phyloP scores from a whole-genome alignment of 371 early-diverging fungal genomes.

The Gilbertella persicaria region DNA sequence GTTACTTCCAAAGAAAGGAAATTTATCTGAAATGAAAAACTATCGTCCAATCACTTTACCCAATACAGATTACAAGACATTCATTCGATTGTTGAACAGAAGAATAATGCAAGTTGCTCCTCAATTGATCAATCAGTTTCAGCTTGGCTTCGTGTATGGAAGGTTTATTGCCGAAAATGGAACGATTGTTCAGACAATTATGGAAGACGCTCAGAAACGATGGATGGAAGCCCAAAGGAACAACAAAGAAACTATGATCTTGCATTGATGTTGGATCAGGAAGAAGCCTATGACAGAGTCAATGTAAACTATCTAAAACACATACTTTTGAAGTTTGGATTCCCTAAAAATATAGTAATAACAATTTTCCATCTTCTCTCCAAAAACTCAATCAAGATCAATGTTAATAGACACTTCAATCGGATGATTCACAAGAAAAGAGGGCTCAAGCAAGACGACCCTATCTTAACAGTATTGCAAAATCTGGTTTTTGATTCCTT shows the following conservation, averaged over 20 bases:
- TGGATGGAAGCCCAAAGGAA: background rate
- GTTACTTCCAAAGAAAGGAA: conserved; percentile 27
- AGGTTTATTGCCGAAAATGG: conserved; percentile 16
- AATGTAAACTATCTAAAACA: too few species aligned
- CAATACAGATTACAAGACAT: conserved; percentile 31
- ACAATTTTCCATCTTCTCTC: conserved; percentile 2
- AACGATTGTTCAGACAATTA: background rate
- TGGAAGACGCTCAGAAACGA: background rate
- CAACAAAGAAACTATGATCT: too few species aligned
- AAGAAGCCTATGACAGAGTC: conserved; percentile 3
- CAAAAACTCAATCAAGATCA: too few species aligned
- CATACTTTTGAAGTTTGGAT: too few species aligned
- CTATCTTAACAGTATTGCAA: conserved; percentile 26
- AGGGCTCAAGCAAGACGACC: conserved; percentile 31
- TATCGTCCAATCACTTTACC: conserved; percentile 31
- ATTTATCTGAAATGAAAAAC: conserved; percentile 12
- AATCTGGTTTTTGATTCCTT: conserved; percentile 31
- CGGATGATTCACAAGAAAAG: conserved; percentile 7
- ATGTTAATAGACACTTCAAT: conserved; percentile 7
- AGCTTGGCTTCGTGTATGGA: conserved; percentile 8
- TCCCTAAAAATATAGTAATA: too few species aligned
- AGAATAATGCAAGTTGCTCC: background rate
- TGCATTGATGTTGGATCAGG: too few species aligned
- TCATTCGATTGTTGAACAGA: conserved; percentile 17
- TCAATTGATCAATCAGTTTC: conserved; percentile 1